Evolutionary conservation across 2,329 filamentous ascomycete species (phyloP).

Genomic region (Nemania bipapillata): DNA sequence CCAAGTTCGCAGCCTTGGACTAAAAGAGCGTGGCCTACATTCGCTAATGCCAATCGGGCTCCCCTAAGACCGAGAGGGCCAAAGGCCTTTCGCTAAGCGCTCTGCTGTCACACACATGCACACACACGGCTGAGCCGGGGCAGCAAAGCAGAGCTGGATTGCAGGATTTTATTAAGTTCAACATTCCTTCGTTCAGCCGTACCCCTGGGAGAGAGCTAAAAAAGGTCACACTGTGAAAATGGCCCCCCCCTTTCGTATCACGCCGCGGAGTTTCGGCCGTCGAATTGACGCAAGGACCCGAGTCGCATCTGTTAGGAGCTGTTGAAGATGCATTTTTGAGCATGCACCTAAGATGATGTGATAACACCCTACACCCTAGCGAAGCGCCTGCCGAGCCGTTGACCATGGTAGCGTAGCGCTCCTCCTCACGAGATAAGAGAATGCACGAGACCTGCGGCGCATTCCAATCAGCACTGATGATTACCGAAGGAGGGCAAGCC

Average conservation of each 20-base stretch:
- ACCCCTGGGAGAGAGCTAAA: constrained; percentile 6
- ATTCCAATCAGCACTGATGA: constrained; percentile 17
- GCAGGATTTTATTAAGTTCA: neutral
- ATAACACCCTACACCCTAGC: constrained; percentile 22
- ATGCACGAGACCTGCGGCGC: neutral
- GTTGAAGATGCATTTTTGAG: constrained; percentile 5
- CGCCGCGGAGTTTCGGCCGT: neutral
- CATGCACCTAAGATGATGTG: constrained; percentile 16
- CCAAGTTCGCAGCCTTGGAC: neutral
- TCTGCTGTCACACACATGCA: neutral
- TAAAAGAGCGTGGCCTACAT: neutral
- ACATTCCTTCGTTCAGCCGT: constrained; percentile 18
- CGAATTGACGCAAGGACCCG: constrained; percentile 11
- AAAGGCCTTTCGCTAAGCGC: constrained; percentile 2
- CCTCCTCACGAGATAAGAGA: neutral
- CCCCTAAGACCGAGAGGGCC: neutral
- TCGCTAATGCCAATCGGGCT: constrained; percentile 3
- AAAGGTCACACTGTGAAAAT: constrained; percentile 5
- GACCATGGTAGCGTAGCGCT: constrained; percentile 1
- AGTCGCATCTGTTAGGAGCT: constrained; percentile 14
- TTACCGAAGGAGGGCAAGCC: constrained; percentile 9
- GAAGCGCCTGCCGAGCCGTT: constrained; percentile 15
- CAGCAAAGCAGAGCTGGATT: constrained; percentile 5
- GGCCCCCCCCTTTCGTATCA: neutral
- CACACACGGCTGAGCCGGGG: constrained; percentile 11